Percentiles rank a stretch among this genome's conserved stretches.
These are phyloP conservation scores for Cyclotella atomus DNA, from an alignment of 108 stramenopile genomes.

Conservation along the genomic window DNA sequence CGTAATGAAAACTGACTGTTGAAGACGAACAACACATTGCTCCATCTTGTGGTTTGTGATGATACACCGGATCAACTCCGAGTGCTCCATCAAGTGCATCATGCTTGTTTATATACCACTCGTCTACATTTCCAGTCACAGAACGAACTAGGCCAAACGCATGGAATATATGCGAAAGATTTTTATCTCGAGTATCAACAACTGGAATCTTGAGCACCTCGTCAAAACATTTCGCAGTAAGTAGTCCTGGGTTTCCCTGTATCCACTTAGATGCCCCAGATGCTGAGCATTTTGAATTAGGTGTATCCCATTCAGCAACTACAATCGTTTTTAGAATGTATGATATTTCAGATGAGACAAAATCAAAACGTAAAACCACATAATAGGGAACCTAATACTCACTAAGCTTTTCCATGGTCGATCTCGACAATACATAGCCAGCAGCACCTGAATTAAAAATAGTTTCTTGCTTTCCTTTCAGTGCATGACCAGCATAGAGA, in stretches of 20 bases:
- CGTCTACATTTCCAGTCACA: conserved; percentile 76
- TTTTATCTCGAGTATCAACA: conserved; percentile 69
- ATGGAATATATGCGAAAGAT: conserved; percentile 74
- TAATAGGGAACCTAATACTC: not conserved
- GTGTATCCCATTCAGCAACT: conserved; percentile 67
- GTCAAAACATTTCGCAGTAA: conserved; percentile 74
- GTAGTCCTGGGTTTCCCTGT: conserved; percentile 81
- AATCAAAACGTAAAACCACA: not conserved
- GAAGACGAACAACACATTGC: conserved; percentile 68
- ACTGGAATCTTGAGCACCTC: conserved; percentile 55
- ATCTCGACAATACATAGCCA: conserved; percentile 81
- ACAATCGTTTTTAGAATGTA: not conserved
- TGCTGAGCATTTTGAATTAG: conserved; percentile 57
- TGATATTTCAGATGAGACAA: not conserved
- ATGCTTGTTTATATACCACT: conserved; percentile 87
- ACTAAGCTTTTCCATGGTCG: conserved; percentile 71
- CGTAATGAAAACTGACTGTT: conserved; percentile 91
- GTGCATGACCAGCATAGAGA: conserved; percentile 84
- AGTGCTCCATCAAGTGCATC: conserved; percentile 54
- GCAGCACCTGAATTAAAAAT: conserved; percentile 89
- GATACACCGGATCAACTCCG: conserved; percentile 52
- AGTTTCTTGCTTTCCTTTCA: conserved; percentile 61
- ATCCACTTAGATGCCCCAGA: conserved; percentile 63
- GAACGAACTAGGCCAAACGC: conserved; percentile 76
- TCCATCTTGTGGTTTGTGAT: conserved; percentile 53